These are phyloP conservation scores for Amanita thiersii DNA, from an alignment of 768 basidiomycete genomes.

Conservation along the genomic window DNA sequence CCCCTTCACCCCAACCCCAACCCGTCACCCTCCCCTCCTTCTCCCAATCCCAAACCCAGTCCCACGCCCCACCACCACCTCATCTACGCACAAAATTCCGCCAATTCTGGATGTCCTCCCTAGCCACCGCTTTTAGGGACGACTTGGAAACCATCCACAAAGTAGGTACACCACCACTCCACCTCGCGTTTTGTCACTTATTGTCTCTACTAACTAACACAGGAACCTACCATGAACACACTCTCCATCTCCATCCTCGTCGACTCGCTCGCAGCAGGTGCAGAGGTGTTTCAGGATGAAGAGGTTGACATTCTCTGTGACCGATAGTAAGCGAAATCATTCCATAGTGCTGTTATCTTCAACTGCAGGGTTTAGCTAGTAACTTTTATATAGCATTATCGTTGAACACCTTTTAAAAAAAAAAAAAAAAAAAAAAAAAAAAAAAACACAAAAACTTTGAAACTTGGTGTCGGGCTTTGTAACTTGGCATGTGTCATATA, in stretches of 20 bases:
- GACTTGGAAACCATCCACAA: constrained; percentile 82
- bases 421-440: no score
- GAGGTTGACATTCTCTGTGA: no score
- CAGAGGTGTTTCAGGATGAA: constrained; percentile 71
- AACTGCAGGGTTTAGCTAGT: no score
- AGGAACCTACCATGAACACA: constrained; percentile 59
- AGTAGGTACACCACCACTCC: constrained; percentile 29
- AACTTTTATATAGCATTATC: no score
- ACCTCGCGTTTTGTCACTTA: neutral
- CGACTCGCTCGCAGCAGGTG: constrained; percentile 73
- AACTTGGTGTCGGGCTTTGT: no score
- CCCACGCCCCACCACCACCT: constrained; percentile 37
- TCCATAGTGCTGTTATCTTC: no score
- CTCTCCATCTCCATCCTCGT: constrained; percentile 67
- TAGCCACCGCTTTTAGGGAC: constrained; percentile 75
- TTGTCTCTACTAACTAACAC: neutral
- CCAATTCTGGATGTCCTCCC: constrained; percentile 81
- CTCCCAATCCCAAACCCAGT: constrained; percentile 26
- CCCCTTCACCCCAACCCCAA: constrained; percentile 10
- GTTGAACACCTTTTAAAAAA: no score
- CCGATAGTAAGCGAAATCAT: no score
- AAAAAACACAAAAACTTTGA: no score
- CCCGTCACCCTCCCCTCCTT: constrained; percentile 49
- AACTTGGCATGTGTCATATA: no score
- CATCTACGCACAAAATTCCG: constrained; percentile 66